phyloP scores from a whole-genome alignment of 768 basidiomycete genomes.

The Phanerodontia chrysosporium region DNA sequence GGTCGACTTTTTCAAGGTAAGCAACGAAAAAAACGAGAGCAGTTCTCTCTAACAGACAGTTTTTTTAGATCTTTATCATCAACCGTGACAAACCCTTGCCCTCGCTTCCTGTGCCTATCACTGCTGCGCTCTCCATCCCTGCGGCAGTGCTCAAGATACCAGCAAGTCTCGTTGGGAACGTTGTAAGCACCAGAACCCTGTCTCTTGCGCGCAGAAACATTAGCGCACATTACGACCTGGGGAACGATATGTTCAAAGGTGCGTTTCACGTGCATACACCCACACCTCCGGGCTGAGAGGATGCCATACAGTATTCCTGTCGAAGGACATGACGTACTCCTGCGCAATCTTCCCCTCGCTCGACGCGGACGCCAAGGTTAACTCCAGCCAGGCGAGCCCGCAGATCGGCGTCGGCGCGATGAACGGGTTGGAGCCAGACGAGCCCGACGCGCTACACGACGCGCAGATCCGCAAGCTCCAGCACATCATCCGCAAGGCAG shows the following conservation, averaged over 20 bases:
- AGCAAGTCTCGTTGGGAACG: constrained; percentile 44
- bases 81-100: constrained; percentile 32
- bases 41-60: too few relatives aligned
- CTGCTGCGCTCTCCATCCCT: constrained; percentile 47
- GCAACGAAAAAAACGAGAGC: too few relatives aligned
- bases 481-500: constrained; percentile 62
- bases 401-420: neutral
- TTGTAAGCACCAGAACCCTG: constrained; percentile 54
- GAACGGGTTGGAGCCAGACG: neutral
- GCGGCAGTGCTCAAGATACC: constrained; percentile 45
- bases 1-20: constrained; percentile 59
- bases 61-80: constrained; percentile 63
- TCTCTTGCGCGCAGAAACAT: constrained; percentile 65
- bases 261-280: constrained; percentile 8
- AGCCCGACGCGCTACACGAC: constrained; percentile 19
- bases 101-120: constrained; percentile 42
- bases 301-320: constrained; percentile 60
- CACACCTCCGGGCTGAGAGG: constrained; percentile 20
- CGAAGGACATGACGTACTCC: constrained; percentile 74
- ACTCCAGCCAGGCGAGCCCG: neutral
- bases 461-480: constrained; percentile 49
- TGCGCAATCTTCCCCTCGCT: constrained; percentile 66
- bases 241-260: constrained; percentile 72
- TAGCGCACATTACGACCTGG: constrained; percentile 75
- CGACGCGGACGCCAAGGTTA: constrained; percentile 46